A percentile compares a stretch with the other conserved stretches of the same genome.
These are phyloP conservation scores for Coprinopsis strossmayeri DNA, from an alignment of 768 basidiomycete genomes.

Conservation along the genomic window DNA sequence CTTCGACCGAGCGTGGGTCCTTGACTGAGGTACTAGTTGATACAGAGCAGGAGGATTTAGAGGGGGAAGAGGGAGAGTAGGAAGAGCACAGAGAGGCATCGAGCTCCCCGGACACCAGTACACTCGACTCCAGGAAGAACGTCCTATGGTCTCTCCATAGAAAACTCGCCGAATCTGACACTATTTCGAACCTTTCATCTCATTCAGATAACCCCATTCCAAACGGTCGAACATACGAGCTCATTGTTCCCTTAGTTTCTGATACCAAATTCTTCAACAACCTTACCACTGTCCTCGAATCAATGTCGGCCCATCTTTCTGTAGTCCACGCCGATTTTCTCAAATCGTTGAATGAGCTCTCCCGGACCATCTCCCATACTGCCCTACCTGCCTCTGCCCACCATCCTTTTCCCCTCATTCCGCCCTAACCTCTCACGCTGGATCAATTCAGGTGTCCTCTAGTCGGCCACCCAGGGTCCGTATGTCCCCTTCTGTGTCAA, in stretches of 20 bases:
- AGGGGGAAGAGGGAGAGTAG: slow-evolving; percentile 12
- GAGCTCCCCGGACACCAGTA: slow-evolving; percentile 1
- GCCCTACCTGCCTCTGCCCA: slow-evolving; percentile 36
- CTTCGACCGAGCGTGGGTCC: neutral
- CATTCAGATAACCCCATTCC: no score
- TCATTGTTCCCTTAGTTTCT: slow-evolving; percentile 74
- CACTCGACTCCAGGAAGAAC: neutral
- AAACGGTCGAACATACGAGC: slow-evolving; percentile 29
- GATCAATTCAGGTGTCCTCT: slow-evolving; percentile 20
- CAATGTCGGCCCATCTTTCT: slow-evolving; percentile 43
- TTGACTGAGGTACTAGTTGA: slow-evolving; percentile 11
- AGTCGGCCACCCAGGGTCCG: slow-evolving; percentile 19
- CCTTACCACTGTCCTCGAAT: slow-evolving; percentile 53
- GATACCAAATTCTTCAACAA: slow-evolving; percentile 78
- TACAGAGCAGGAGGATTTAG: no score
- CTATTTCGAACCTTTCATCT: no score
- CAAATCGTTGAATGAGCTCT: slow-evolving; percentile 29
- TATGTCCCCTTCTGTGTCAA: neutral
- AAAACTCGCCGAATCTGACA: no score
- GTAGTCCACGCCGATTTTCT: slow-evolving; percentile 46
- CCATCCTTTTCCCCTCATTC: slow-evolving; percentile 41
- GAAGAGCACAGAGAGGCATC: slow-evolving; percentile 6
- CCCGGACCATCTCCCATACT: slow-evolving; percentile 31
- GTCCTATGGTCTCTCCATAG: slow-evolving; percentile 3
- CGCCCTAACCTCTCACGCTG: slow-evolving; percentile 30